Conservation (phyloP, 164 flowering plant genomes). For the Chimonanthus praecox region DNA sequence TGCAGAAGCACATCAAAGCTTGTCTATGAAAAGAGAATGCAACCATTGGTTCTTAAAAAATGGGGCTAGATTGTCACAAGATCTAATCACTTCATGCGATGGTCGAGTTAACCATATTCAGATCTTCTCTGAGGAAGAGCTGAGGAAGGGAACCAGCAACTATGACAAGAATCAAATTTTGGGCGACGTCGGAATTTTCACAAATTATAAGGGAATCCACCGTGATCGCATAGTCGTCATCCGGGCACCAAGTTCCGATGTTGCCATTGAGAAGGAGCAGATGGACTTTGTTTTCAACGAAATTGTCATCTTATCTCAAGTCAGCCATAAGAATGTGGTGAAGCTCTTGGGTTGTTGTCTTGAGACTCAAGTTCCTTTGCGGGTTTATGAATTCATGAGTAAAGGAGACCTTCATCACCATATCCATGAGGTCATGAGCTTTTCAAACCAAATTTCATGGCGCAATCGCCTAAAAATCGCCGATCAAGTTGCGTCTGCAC, state of each 20-base stretch:
- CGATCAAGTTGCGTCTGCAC: slow-evolving; percentile 8
- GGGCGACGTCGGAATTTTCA: neutral
- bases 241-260: neutral
- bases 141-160: slow-evolving; percentile 3
- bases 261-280: neutral
- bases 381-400: slow-evolving; percentile 7
- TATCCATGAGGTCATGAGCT: neutral
- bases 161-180: neutral
- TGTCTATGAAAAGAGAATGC: neutral
- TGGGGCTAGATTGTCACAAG: slow-evolving; percentile 7
- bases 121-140: slow-evolving; percentile 14
- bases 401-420: slow-evolving; percentile 4
- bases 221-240: neutral
- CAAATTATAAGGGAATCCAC: slow-evolving; percentile 5
- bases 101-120: slow-evolving; percentile 8
- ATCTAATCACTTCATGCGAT: slow-evolving; percentile 5
- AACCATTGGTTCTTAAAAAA: slow-evolving; percentile 2
- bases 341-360: slow-evolving; percentile 19
- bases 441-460: slow-evolving; percentile 11
- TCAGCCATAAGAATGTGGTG: slow-evolving; percentile 15
- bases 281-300: neutral
- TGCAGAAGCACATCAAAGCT: too few species aligned
- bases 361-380: slow-evolving; percentile 10
- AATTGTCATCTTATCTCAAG: slow-evolving; percentile 6
- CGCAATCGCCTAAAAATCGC: slow-evolving; percentile 10